Conservation (phyloP, 805 yeast genomes). For the Maudiozyma saulgeensis region DNA sequence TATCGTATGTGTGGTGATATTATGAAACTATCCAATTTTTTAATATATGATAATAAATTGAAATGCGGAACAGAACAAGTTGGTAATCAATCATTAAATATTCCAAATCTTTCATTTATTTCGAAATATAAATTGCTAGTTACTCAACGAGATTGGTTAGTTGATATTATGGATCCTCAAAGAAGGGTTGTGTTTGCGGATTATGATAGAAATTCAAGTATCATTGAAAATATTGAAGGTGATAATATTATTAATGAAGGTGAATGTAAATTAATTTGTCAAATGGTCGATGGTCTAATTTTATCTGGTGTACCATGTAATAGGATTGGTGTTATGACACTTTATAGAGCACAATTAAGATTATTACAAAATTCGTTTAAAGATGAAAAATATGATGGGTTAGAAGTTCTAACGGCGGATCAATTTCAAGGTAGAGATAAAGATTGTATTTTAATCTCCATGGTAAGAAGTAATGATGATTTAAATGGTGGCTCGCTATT, state of each 20-base stretch:
- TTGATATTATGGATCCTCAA: conserved; percentile 41
- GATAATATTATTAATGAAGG: conserved; percentile 64
- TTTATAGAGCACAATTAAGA: conserved; percentile 72
- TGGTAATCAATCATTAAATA: conserved; percentile 43
- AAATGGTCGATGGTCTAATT: conserved; percentile 49
- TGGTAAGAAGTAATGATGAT: conserved; percentile 71
- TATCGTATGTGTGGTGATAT: conserved; percentile 90
- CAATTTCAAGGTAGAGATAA: conserved; percentile 95
- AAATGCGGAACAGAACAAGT: conserved; percentile 65
- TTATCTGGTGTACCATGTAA: conserved; percentile 49
- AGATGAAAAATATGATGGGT: conserved; percentile 25
- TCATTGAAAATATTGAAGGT: conserved; percentile 46
- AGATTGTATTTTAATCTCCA: conserved; percentile 78
- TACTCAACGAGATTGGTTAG: conserved; percentile 40
- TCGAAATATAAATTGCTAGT: background rate
- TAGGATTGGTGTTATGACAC: conserved; percentile 79
- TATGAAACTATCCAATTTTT: conserved; percentile 68
- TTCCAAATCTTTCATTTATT: conserved; percentile 26
- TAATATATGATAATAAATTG: conserved; percentile 67
- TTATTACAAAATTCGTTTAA: conserved; percentile 31
- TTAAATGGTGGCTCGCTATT: conserved; percentile 66
- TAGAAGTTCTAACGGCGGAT: conserved; percentile 89
- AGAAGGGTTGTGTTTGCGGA: conserved; percentile 68
- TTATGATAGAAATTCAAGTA: conserved; percentile 53
- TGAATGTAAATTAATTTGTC: conserved; percentile 59